Evolutionary conservation across 2,329 filamentous ascomycete species (phyloP), one percentile per base, ranked within the genome.

Genomic region (Botrytis squamosa): DNA sequence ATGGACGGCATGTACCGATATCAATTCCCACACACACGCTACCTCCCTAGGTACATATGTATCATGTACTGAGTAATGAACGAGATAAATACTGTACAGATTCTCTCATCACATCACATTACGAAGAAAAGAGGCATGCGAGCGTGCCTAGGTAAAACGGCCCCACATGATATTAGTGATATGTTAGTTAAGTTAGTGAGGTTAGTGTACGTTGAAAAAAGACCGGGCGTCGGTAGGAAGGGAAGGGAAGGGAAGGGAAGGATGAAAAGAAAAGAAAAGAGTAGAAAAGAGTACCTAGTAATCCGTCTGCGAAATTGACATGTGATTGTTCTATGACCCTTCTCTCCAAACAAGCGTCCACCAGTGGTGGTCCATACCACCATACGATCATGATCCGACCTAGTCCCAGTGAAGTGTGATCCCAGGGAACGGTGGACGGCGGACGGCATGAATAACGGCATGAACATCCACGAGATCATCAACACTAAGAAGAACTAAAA

Each of bases 311-410:
- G 9, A 49, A n/a, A 52, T 64, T 65, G 33, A 52, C 64, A 67
- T 67, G 64, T 67, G 64, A 67, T 67, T 67, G 44, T 67, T 67
- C 64, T 6, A 38, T 40, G 14, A 40, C 49, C 36, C 59, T 62
- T 62, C 59, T 60, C 33, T 20, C 33, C 12, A 60, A 38, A 16
- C n/a, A 55, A 29, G 52, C 14, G 52, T n/a, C 52, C 33, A 33
- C 33, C 33, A 33, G 33, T 33, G 33, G 33, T 33, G 33, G 33
- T 4, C 33, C 8, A 29, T 12, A 55, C 49, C 4, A 22, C 10
- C 29, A 55, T n/a, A n/a, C 20, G n/a, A 49, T 49, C 44, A 49
- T 49, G 8, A 25, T 49, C 46, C 46, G 46, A 25, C 20, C 46
- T 49, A 52, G 49, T n/a, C 29, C 55, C 18, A 57, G 55, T 57